phyloP scores from a whole-genome alignment of 768 basidiomycete species.

The Naganishia kalamii region DNA sequence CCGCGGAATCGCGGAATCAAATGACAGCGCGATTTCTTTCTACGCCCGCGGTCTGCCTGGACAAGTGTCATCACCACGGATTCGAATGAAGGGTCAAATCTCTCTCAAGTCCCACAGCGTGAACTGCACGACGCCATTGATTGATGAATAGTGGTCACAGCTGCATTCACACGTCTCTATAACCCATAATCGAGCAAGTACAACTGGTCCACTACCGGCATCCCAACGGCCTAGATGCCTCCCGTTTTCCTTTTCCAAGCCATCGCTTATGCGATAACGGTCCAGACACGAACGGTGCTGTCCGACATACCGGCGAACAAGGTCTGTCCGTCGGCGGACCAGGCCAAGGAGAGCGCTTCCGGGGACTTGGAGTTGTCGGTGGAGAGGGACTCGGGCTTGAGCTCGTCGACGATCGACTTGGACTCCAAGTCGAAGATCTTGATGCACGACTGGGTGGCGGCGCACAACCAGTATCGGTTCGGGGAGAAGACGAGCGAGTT shows the following conservation, averaged over 20 bases:
- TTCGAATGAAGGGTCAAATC: too few species aligned
- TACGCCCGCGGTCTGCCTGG: too few species aligned
- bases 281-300: slow-evolving; percentile 60
- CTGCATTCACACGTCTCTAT: slow-evolving; percentile 10
- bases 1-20: too few species aligned
- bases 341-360: slow-evolving; percentile 92
- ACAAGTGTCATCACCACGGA: too few species aligned
- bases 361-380: slow-evolving; percentile 53
- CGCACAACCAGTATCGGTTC: slow-evolving; percentile 99
- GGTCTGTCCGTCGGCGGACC: slow-evolving; percentile 97
- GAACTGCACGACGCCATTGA: background rate
- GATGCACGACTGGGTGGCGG: slow-evolving; percentile 91
- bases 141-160: slow-evolving; percentile 4
- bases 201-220: too few species aligned
- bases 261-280: slow-evolving; percentile 34
- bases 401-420: slow-evolving; percentile 99
- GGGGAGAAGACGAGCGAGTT: slow-evolving; percentile 99
- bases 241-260: background rate
- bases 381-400: slow-evolving; percentile 86
- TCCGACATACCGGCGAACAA: slow-evolving; percentile 96
- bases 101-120: too few species aligned
- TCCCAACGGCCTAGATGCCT: slow-evolving; percentile 12
- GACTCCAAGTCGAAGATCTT: slow-evolving; percentile 99
- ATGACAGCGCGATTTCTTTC: too few species aligned
- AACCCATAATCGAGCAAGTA: too few species aligned